Conservation (phyloP, 2,329 filamentous ascomycete genomes). For the Xylaria polymorpha region DNA sequence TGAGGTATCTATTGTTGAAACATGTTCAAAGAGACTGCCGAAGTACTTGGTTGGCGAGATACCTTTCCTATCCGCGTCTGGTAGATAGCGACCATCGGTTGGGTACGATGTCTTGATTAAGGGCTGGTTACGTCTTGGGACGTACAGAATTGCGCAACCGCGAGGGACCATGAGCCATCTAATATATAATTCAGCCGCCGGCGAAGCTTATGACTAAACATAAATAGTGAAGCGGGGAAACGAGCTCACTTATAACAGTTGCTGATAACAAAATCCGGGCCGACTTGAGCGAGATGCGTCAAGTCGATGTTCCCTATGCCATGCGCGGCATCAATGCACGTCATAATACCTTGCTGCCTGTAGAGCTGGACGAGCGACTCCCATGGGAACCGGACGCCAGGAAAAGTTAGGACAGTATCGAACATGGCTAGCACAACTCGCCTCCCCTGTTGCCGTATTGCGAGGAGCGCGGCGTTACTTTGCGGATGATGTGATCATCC, state of each 20-base stretch:
- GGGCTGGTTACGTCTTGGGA: constrained; percentile 73
- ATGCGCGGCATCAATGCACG: constrained; percentile 77
- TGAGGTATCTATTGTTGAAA: constrained; percentile 73
- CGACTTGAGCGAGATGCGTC: constrained; percentile 63
- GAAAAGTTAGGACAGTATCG: constrained; percentile 75
- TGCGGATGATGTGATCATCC: constrained; percentile 66
- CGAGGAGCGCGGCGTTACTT: constrained; percentile 64
- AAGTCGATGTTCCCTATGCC: constrained; percentile 76
- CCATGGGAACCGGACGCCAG: constrained; percentile 77
- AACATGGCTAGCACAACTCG: constrained; percentile 73
- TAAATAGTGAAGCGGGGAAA: constrained; percentile 11
- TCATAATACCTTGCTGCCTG: constrained; percentile 68
- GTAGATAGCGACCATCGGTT: constrained; percentile 74
- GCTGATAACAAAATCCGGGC: constrained; percentile 77
- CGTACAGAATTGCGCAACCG: constrained; percentile 76
- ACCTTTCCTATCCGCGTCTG: constrained; percentile 47
- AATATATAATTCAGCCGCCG: constrained; percentile 32
- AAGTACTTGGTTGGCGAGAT: constrained; percentile 62
- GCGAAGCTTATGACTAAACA: constrained; percentile 1
- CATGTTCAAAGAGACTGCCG: constrained; percentile 71
- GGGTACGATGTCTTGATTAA: constrained; percentile 74
- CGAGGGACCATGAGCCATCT: constrained; percentile 78
- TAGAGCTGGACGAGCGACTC: constrained; percentile 69
- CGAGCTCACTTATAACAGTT: constrained; percentile 72
- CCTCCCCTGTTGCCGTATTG: constrained; percentile 61